Base-by-base conservation (phyloP, 331 rosid genomes). In the Pyrus hybrid region DNA sequence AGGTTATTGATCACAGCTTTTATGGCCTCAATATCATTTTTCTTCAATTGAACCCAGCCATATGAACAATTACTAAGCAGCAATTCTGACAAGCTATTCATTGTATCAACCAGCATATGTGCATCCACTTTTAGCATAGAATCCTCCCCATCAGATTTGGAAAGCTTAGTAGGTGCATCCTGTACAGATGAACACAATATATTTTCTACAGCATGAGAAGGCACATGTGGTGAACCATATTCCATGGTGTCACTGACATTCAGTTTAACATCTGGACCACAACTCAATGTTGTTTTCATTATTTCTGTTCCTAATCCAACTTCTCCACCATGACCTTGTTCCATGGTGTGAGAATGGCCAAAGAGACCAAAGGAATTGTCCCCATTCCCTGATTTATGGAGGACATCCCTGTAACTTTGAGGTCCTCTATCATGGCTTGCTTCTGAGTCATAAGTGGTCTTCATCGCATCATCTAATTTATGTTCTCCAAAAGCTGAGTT, bases 51-150 rank as follows among this genome's bases (percentile, higher is more conserved):
- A 78, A 47, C 72, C 23, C 29, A 66, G 72, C 83, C 83, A 79
- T 77, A 83, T 63, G 74, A 70, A 80, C 86, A 85, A 80, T 89
- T 87, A 72, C n/a, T 60, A 73, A 89, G 83, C 81, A 95, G 93
- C 76, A 86, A 58, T 21, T 90, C 93, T 62, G 97, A 90, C 79
- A 89, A 60, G 76, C 82, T 84, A 63, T 79, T 86, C 83, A 95
- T 79, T 6, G 79, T 81, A 70, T 81, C 80, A 73, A 92, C 83
- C 85, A 95, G 80, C 80, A 76, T 73, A 68, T 67, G 88, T 81
- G 85, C 84, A 86, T 88, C 87, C 58, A 84, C 68, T 73, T 83
- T 93, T 17, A 65, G 72, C 80, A 63, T 60, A 68, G 89, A 72
- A 25, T 77, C 87, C 67, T 80, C 80, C 68, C 7, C 81, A 67